These are phyloP conservation scores for Suillus lakei DNA, from an alignment of 768 basidiomycete genomes.

Conservation along the genomic window DNA sequence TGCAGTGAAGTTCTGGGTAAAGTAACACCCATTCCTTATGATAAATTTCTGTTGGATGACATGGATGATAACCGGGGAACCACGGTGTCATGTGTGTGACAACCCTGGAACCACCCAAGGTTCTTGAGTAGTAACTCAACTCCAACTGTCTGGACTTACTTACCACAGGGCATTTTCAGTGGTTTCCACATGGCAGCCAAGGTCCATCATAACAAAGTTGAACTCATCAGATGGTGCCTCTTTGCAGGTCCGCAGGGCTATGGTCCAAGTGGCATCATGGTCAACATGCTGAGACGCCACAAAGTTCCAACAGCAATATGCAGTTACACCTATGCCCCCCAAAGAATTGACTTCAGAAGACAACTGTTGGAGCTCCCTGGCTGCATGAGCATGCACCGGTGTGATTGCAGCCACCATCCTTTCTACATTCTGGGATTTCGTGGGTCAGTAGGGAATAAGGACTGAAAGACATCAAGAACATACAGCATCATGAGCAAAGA, in stretches of 20 bases:
- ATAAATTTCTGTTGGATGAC: background rate
- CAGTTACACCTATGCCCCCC: background rate
- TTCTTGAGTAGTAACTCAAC: background rate
- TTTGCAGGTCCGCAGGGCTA: background rate
- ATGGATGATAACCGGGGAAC: background rate
- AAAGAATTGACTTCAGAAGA: conserved; percentile 1
- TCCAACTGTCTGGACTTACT: background rate
- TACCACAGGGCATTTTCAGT: background rate
- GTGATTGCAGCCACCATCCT: background rate
- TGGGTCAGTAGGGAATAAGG: background rate
- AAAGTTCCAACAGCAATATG: background rate
- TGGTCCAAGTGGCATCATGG: background rate
- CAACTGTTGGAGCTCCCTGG: background rate
- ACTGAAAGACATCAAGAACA: background rate
- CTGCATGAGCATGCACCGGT: background rate
- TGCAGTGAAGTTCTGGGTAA: background rate
- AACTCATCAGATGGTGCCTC: background rate
- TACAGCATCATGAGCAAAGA: background rate
- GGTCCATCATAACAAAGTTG: background rate
- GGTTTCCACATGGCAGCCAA: background rate
- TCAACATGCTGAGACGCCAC: background rate
- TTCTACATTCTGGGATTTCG: background rate
- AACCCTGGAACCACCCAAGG: background rate
- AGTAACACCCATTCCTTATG: background rate
- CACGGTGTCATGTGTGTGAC: background rate